phyloP scores from a whole-genome alignment of 2,329 filamentous ascomycete species.

The Magnaporthiopsis rhizophila region DNA sequence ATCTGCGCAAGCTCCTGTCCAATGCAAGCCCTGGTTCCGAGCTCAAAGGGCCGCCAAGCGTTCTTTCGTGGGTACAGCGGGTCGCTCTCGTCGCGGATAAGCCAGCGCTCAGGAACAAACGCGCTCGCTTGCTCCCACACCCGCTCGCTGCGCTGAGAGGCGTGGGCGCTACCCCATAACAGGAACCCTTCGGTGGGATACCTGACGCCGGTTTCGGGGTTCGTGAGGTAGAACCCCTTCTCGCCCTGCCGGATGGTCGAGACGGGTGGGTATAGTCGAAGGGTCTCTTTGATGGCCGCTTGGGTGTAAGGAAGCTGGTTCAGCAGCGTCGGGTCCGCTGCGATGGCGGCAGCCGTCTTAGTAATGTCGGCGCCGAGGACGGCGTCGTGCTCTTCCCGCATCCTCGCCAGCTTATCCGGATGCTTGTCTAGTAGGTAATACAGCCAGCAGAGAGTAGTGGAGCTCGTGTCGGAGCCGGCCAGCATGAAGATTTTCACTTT shows the following conservation, averaged over 20 bases:
- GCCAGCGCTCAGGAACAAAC: constrained; percentile 36
- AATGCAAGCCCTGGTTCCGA: constrained; percentile 45
- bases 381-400: constrained; percentile 23
- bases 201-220: constrained; percentile 32
- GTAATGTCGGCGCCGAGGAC: constrained; percentile 37
- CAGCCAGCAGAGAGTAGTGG: constrained; percentile 11
- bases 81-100: constrained; percentile 23
- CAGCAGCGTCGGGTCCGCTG: constrained; percentile 33
- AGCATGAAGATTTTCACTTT: constrained; percentile 9
- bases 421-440: constrained; percentile 13
- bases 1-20: constrained; percentile 47
- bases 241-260: constrained; percentile 29
- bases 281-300: constrained; percentile 44
- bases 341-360: constrained; percentile 28
- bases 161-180: constrained; percentile 15
- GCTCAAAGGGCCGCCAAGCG: constrained; percentile 45
- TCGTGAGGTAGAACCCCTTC: constrained; percentile 27
- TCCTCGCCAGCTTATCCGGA: constrained; percentile 15
- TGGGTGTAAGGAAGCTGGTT: constrained; percentile 43
- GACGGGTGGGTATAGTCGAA: constrained; percentile 43
- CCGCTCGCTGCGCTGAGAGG: constrained; percentile 22
- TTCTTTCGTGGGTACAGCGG: constrained; percentile 22
- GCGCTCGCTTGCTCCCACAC: constrained; percentile 29
- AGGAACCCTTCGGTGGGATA: constrained; percentile 31
- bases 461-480: constrained; percentile 15